These are phyloP conservation scores for Cyberlindnera saturnus DNA, from an alignment of 805 yeast genomes.

Conservation along the genomic window DNA sequence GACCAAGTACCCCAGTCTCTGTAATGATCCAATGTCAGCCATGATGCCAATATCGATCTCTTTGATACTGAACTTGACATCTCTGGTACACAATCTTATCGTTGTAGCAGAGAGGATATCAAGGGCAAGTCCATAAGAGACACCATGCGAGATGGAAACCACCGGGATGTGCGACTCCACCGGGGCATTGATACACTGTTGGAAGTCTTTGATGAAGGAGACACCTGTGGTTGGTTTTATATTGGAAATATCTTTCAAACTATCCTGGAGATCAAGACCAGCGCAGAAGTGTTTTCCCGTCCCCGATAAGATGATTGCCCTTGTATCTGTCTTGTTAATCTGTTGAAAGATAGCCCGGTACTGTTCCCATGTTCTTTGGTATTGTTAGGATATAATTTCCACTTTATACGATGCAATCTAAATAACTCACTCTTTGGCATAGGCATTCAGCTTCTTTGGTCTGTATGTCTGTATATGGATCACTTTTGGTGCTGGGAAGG, in stretches of 20 bases:
- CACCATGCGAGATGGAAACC: slow-evolving; percentile 61
- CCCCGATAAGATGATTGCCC: slow-evolving; percentile 52
- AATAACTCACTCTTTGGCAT: slow-evolving; percentile 29
- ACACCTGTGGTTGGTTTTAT: slow-evolving; percentile 23
- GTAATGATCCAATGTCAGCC: slow-evolving; percentile 76
- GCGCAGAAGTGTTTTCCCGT: slow-evolving; percentile 52
- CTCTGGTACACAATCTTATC: slow-evolving; percentile 50
- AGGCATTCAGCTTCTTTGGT: slow-evolving; percentile 55
- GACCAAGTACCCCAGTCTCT: slow-evolving; percentile 51
- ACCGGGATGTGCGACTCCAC: slow-evolving; percentile 50
- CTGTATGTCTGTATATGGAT: slow-evolving; percentile 57
- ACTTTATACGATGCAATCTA: not conserved
- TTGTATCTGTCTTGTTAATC: slow-evolving; percentile 38
- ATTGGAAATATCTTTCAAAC: slow-evolving; percentile 9
- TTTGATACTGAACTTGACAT: slow-evolving; percentile 50
- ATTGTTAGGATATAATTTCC: not conserved
- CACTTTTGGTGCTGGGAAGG: slow-evolving; percentile 26
- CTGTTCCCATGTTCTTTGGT: slow-evolving; percentile 44
- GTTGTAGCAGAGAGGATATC: slow-evolving; percentile 58
- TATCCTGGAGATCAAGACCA: slow-evolving; percentile 53
- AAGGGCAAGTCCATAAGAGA: slow-evolving; percentile 57
- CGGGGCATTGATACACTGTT: slow-evolving; percentile 45
- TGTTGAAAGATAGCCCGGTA: slow-evolving; percentile 41
- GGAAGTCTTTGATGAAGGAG: slow-evolving; percentile 49
- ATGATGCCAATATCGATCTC: slow-evolving; percentile 71